Base-by-base conservation (phyloP, 2,329 filamentous ascomycete genomes). In the Leptoxyphium fumago region DNA sequence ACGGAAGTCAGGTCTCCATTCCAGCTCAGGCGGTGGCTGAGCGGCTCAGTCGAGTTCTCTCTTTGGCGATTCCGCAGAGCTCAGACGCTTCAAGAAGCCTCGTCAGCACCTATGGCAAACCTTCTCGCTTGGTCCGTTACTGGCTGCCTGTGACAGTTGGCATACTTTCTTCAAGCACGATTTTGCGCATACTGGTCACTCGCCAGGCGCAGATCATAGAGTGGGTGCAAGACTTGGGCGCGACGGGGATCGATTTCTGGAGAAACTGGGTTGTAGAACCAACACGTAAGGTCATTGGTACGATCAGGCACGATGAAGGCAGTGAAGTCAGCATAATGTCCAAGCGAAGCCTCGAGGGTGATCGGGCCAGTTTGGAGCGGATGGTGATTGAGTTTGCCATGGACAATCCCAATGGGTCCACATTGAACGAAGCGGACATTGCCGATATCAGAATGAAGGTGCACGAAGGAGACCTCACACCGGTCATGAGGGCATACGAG, bases 271-370 rank as follows among this genome's bases (percentile, higher is more conserved):
- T 98, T 2, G 69, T 98, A 10, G 82, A 94, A 50, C 91, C 91
- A 0, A 72, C 78, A 1, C 78, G 78, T 54, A 89, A 86, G 59
- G 73, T 98, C 14, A 76, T 98, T 46, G 80, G 82, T 41, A 98
- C 91, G 0, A 96, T 98, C 52, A 80, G 89, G 5, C 91, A 96
- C 61, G 86, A 96, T 56, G 79, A 84, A 55, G 82, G 80, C 52
- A 94, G 86, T 58, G 89, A 96, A 59, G 89, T 98, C 51, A 91
- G 89, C 39, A 84, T 98, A 51, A 91, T 98, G 83, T 95, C 87
- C 65, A 84, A 86, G 46, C 82, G 89, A 52, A 95, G 87, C 52
- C 73, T 98, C 17, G 80, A 82, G 60, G 87, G 88, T 1, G 91
- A 98, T 60, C 78, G 86, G 29, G 85, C 87, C 43, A 95, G 87